Evolutionary conservation across 2,329 filamentous ascomycete genomes (phyloP).

Genomic region (Calonectria multiphialidica): DNA sequence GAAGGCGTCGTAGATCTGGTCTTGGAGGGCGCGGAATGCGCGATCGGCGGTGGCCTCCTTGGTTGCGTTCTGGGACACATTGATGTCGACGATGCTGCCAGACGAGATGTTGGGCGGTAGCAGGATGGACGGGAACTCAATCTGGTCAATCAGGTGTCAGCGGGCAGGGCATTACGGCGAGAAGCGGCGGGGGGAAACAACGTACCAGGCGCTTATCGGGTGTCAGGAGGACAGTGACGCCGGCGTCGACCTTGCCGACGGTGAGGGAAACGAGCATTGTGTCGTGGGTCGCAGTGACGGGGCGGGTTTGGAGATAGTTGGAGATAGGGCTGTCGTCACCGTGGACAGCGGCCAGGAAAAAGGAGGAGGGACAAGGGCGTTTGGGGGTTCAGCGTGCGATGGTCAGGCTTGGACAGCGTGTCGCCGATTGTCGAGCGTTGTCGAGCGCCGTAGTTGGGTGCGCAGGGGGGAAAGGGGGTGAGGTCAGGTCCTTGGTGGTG

Average conservation of each 20-base stretch:
- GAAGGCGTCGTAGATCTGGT: slow-evolving; percentile 88
- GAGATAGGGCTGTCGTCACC: slow-evolving; percentile 7
- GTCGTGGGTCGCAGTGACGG: slow-evolving; percentile 30
- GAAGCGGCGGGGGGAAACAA: slow-evolving; percentile 22
- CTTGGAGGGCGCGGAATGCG: slow-evolving; percentile 87
- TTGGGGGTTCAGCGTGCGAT: neutral
- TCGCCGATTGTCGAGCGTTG: neutral
- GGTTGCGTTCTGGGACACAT: slow-evolving; percentile 85
- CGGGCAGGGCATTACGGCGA: neutral
- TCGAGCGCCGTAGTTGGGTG: neutral
- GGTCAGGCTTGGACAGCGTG: neutral
- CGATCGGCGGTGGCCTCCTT: slow-evolving; percentile 82
- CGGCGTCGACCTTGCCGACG: slow-evolving; percentile 98
- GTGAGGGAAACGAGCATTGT: slow-evolving; percentile 96
- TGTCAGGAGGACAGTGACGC: slow-evolving; percentile 95
- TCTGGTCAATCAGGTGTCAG: slow-evolving; percentile 65
- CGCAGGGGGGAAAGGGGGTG: neutral
- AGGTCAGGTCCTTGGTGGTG: neutral
- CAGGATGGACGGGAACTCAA: slow-evolving; percentile 98
- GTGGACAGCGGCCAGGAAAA: neutral
- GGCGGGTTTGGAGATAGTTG: slow-evolving; percentile 10
- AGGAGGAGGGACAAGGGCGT: slow-evolving; percentile 5
- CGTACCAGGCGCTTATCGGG: slow-evolving; percentile 95
- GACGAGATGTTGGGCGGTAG: slow-evolving; percentile 95
- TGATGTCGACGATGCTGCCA: slow-evolving; percentile 98